phyloP scores from a whole-genome alignment of 441 rosid species.

The Populus hybrid region DNA sequence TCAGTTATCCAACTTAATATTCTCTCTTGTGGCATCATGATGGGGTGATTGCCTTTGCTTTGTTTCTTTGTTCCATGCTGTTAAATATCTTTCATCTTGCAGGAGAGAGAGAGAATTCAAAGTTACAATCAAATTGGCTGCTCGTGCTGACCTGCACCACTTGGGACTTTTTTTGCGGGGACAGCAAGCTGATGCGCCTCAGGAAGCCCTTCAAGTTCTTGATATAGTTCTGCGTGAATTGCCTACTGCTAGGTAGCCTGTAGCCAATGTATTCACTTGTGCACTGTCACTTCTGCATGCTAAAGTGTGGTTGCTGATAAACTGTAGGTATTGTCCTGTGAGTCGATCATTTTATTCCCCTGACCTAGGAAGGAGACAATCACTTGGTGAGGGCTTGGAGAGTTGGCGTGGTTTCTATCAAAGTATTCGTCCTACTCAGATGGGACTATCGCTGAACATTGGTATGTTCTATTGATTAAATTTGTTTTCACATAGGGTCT shows the following conservation, averaged over 20 bases:
- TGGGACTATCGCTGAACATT: conserved; percentile 86
- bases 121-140: conserved; percentile 83
- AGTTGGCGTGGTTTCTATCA: too few species aligned
- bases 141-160: conserved; percentile 91
- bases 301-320: conserved; percentile 10
- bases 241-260: conserved; percentile 60
- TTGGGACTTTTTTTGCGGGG: conserved; percentile 83
- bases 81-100: conserved; percentile 16
- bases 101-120: conserved; percentile 80
- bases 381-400: conserved; percentile 89
- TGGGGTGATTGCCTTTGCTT: not conserved
- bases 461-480: conserved; percentile 35
- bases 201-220: conserved; percentile 38
- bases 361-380: conserved; percentile 70
- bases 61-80: not conserved
- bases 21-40: not conserved
- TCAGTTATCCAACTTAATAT: not conserved
- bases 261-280: not conserved
- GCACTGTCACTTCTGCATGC: not conserved
- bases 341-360: conserved; percentile 95
- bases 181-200: conserved; percentile 84
- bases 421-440: conserved; percentile 97
- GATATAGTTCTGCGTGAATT: conserved; percentile 95
- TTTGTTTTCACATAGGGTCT: not conserved
- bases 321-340: conserved; percentile 73